phyloP scores from a whole-genome alignment of 345 rosid genomes.

The Populus pruinosa region DNA sequence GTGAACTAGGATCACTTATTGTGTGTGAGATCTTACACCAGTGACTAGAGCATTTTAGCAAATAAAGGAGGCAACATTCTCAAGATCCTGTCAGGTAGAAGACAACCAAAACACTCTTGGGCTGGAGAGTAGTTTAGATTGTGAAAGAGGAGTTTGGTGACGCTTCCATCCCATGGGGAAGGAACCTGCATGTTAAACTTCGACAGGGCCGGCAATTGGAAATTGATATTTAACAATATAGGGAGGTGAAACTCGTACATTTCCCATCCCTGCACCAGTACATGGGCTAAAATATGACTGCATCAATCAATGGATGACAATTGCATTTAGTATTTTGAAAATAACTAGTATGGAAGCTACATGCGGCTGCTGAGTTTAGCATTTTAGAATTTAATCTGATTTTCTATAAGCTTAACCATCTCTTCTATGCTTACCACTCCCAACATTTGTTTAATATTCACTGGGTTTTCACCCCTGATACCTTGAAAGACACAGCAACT shows the following conservation, averaged over 20 bases:
- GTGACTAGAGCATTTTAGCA: neutral
- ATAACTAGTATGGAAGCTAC: neutral
- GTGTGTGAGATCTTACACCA: neutral
- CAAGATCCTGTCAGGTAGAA: neutral
- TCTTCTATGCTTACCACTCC: neutral
- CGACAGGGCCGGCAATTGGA: neutral
- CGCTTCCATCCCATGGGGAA: neutral
- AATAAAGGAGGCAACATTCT: neutral
- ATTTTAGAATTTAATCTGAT: neutral
- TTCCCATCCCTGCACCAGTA: neutral
- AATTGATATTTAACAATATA: neutral
- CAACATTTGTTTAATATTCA: neutral
- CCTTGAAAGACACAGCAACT: neutral
- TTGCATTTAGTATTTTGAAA: neutral
- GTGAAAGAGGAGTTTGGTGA: neutral
- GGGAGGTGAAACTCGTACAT: neutral
- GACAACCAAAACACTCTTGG: neutral
- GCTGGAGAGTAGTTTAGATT: neutral
- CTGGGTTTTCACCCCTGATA: neutral
- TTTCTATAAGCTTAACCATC: neutral
- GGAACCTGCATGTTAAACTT: neutral
- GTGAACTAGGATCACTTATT: neutral
- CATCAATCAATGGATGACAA: neutral
- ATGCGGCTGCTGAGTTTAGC: neutral
- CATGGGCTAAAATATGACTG: neutral